These are phyloP conservation scores for Colletotrichum sp. DNA, from an alignment of 2,329 filamentous ascomycete genomes.

Conservation along the genomic window DNA sequence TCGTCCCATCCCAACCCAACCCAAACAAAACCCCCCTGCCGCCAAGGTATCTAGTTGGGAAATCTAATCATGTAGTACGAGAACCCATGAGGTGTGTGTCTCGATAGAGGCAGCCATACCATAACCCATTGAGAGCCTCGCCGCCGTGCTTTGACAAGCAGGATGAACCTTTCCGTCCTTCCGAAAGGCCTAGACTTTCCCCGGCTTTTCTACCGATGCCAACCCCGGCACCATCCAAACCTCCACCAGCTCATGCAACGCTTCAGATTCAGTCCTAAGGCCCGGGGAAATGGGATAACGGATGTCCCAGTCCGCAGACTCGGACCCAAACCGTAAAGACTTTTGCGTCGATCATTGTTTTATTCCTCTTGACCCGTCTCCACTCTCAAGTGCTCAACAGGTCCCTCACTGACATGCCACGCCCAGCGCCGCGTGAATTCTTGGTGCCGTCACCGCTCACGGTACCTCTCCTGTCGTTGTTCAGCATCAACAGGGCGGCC, in stretches of 20 bases:
- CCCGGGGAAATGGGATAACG: not conserved
- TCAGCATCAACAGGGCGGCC: conserved; percentile 86
- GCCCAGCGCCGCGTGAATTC: conserved; percentile 34
- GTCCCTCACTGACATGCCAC: conserved; percentile 61
- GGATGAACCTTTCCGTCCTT: not conserved
- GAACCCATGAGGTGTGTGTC: not conserved
- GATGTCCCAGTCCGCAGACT: not conserved
- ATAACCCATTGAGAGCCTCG: not conserved
- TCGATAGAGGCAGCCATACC: not conserved
- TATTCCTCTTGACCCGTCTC: not conserved
- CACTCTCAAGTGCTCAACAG: conserved; percentile 53
- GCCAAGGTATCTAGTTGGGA: not conserved
- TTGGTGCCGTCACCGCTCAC: conserved; percentile 31
- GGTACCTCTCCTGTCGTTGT: conserved; percentile 71
- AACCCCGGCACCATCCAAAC: not conserved
- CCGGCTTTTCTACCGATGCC: not conserved
- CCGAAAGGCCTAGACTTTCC: not conserved
- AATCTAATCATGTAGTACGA: not conserved
- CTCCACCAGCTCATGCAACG: not conserved
- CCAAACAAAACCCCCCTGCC: not conserved
- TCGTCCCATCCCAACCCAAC: not conserved
- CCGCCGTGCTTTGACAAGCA: not conserved
- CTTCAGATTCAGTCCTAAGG: not conserved
- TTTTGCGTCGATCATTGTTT: not conserved
- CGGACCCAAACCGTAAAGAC: not conserved